Conservation (phyloP, 75 land plant species). For the Gnetum montanum region DNA sequence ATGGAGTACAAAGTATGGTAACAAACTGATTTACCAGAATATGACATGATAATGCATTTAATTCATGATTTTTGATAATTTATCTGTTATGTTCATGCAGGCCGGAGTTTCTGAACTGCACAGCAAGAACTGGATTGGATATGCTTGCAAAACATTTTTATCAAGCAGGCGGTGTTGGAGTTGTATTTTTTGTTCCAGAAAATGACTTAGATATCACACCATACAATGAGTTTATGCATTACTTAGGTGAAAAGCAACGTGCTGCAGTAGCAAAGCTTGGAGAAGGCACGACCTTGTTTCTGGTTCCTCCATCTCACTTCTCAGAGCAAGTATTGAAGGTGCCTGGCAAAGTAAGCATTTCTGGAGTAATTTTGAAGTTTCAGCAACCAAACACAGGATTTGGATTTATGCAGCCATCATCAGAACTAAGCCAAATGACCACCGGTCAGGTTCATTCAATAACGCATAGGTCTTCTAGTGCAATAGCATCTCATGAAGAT, state of each 20-base stretch:
- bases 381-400: slow-evolving; percentile 28
- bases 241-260: slow-evolving; percentile 82
- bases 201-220: slow-evolving; percentile 62
- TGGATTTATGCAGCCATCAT: slow-evolving; percentile 15
- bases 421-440: slow-evolving; percentile 12
- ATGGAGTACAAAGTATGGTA: no score
- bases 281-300: slow-evolving; percentile 73
- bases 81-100: slow-evolving; percentile 56
- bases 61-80: no score
- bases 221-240: slow-evolving; percentile 88
- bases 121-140: slow-evolving; percentile 86
- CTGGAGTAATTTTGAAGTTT: slow-evolving; percentile 81
- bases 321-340: slow-evolving; percentile 82
- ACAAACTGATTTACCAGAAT: no score
- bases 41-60: no score
- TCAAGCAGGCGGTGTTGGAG: slow-evolving; percentile 57
- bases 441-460: slow-evolving; percentile 5
- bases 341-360: slow-evolving; percentile 67
- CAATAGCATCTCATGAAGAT: slow-evolving; percentile 13
- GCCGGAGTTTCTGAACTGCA: slow-evolving; percentile 80
- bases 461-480: background rate
- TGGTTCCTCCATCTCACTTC: slow-evolving; percentile 89
- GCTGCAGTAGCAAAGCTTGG: slow-evolving; percentile 86
- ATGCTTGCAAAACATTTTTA: slow-evolving; percentile 90
- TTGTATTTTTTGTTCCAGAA: slow-evolving; percentile 85